These are phyloP conservation scores for Hymenoscyphus infarciens DNA, from an alignment of 2,329 filamentous ascomycete genomes.

Conservation along the genomic window DNA sequence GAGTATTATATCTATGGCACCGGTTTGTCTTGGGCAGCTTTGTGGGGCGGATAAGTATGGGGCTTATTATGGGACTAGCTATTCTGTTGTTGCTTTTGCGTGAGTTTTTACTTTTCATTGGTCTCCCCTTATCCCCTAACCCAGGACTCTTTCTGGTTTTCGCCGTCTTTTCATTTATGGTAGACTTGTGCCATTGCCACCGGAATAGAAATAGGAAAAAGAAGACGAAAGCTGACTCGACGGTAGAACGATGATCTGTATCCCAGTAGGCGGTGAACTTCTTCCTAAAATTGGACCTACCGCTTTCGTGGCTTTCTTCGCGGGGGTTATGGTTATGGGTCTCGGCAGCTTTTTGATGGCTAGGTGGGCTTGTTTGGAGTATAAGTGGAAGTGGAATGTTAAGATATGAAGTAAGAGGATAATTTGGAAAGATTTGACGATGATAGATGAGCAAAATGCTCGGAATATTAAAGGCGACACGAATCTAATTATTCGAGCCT, in stretches of 20 bases:
- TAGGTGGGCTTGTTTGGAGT: constrained; percentile 32
- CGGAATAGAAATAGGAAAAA: no score
- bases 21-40: constrained; percentile 32
- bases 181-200: no score
- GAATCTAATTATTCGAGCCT: no score
- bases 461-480: no score
- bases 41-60: constrained; percentile 33
- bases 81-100: constrained; percentile 32
- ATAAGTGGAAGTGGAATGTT: constrained; percentile 30
- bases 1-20: constrained; percentile 32
- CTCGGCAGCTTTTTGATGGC: constrained; percentile 29
- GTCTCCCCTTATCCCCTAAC: no score
- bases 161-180: no score
- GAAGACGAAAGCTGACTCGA: neutral
- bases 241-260: constrained; percentile 28
- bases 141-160: no score
- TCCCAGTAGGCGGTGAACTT: constrained; percentile 30
- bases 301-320: constrained; percentile 30
- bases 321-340: constrained; percentile 27
- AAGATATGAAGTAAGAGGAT: constrained; percentile 22
- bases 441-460: no score
- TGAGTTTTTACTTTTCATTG: no score
- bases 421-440: no score
- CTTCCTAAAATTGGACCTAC: constrained; percentile 23
- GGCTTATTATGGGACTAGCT: constrained; percentile 31